Base-by-base conservation (phyloP, 495 filamentous ascomycete species). In the Xylaria cubensis region DNA sequence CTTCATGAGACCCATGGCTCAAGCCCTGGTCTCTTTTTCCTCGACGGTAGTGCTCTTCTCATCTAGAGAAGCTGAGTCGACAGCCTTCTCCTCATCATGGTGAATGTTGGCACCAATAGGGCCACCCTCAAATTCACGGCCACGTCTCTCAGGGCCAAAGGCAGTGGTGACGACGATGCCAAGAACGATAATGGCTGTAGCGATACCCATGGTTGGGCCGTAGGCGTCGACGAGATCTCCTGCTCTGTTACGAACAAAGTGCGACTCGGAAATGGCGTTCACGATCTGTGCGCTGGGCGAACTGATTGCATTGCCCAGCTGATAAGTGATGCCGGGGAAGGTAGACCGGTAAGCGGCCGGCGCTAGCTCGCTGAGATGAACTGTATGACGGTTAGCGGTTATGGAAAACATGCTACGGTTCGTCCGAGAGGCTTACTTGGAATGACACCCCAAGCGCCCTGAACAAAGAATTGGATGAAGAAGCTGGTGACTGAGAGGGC, bases 401-500 rank as follows among this genome's bases (percentile, higher is more conserved):
- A n/a, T 21, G 15, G 19, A 61, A 3, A 3, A 13, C 15, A 61
- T 53, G 61, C 9, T 56, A 29, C 50, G 21, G 17, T 21, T 19
- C 7, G 50, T 21, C 2, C 17, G 61, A 29, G 13, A 39, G 58
- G 21, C 70, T 67, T 68, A 72, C 70, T 79, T 10, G 92, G 92
- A 39, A 94, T 89, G 7, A 94, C 89, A 50, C 92, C 91, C 90
- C 90, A 95, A 0, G 91, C 90, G 9, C 92, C 92, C 75, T 94
- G 90, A 34, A 93, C 86, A 77, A 91, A 93, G 80, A 93, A 93
- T 76, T 95, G 92, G 70, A 93, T 87, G 78, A 92, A 88, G 83
- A 95, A 95, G 26, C 89, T 92, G 1, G 87, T 85, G 5, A 84
- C 91, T 0, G 90, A 91, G 21, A 94, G 85, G 5, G 83, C 77